Conservation (phyloP, 768 basidiomycete genomes). For the Bullera alba region DNA sequence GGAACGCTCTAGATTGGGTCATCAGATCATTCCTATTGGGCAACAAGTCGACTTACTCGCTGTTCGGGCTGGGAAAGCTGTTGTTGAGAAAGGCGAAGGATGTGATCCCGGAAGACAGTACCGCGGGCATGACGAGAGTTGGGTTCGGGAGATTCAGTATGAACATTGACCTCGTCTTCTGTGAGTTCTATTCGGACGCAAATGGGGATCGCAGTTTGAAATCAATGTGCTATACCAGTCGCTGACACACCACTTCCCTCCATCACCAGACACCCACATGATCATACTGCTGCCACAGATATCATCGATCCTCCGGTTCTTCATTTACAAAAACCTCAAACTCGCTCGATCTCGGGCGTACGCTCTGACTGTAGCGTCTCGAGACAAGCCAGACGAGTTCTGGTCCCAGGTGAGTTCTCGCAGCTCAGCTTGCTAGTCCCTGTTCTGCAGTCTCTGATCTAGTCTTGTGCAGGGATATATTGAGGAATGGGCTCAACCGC, state of each 20-base stretch:
- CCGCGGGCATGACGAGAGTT: slow-evolving; percentile 15
- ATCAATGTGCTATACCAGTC: too few species aligned
- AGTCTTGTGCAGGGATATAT: slow-evolving; percentile 32
- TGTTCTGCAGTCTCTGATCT: background rate
- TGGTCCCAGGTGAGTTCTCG: slow-evolving; percentile 52
- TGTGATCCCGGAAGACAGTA: slow-evolving; percentile 15
- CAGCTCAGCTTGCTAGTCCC: background rate
- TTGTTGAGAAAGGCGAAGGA: background rate
- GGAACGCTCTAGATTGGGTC: slow-evolving; percentile 56
- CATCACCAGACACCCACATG: slow-evolving; percentile 68
- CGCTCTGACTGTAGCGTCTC: slow-evolving; percentile 70
- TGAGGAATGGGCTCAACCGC: slow-evolving; percentile 45
- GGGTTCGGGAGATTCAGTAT: slow-evolving; percentile 15
- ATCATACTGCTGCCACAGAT: slow-evolving; percentile 68
- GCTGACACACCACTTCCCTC: too few species aligned
- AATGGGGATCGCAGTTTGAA: too few species aligned
- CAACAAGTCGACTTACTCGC: slow-evolving; percentile 9
- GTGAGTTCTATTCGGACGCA: slow-evolving; percentile 16
- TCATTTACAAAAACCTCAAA: slow-evolving; percentile 73
- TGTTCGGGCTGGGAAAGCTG: slow-evolving; percentile 19
- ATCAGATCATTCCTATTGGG: slow-evolving; percentile 34
- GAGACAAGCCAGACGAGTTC: slow-evolving; percentile 73
- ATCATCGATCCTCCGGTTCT: slow-evolving; percentile 69
- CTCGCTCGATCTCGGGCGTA: slow-evolving; percentile 57
- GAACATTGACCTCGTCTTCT: slow-evolving; percentile 27